Evolutionary conservation across 352 stramenopile species (phyloP).

Genomic region (Phytophthora aleatoria): DNA sequence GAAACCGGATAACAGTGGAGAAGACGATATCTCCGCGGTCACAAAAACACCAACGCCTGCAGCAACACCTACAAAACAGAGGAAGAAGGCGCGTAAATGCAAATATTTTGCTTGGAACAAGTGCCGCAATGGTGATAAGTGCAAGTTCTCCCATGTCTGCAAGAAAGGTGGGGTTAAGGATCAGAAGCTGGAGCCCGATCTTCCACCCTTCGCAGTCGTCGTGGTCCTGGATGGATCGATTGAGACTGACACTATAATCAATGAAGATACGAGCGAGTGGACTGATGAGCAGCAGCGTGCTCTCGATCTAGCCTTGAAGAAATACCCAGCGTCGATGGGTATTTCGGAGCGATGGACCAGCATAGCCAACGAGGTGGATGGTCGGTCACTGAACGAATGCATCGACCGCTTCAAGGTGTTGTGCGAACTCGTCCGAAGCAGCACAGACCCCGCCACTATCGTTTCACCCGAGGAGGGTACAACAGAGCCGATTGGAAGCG

Average conservation of each 20-base stretch:
- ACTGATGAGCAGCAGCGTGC: slow-evolving; percentile 24
- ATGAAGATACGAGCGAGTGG: slow-evolving; percentile 43
- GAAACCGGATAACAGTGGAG: neutral
- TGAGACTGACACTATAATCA: neutral
- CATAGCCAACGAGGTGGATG: slow-evolving; percentile 56
- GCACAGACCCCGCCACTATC: slow-evolving; percentile 4
- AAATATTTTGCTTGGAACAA: slow-evolving; percentile 52
- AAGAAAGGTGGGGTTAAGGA: slow-evolving; percentile 10
- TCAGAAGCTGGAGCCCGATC: neutral
- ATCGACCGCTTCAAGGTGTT: slow-evolving; percentile 76
- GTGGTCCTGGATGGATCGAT: slow-evolving; percentile 13
- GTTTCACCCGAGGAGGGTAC: slow-evolving; percentile 4
- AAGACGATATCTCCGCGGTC: neutral
- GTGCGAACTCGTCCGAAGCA: slow-evolving; percentile 45
- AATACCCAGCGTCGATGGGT: slow-evolving; percentile 64
- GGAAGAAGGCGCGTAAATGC: slow-evolving; percentile 34
- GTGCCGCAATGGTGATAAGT: slow-evolving; percentile 52
- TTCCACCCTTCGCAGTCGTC: slow-evolving; percentile 9
- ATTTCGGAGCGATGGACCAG: slow-evolving; percentile 21
- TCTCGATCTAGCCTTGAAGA: slow-evolving; percentile 47
- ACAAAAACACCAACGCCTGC: neutral
- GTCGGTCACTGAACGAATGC: slow-evolving; percentile 70
- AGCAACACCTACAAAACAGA: slow-evolving; percentile 1
- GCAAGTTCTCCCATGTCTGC: slow-evolving; percentile 55
- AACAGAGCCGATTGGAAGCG: neutral